Evolutionary conservation across 805 yeast species (phyloP), one percentile per base, ranked within the genome.

Genomic region (Spathaspora passalidarum): DNA sequence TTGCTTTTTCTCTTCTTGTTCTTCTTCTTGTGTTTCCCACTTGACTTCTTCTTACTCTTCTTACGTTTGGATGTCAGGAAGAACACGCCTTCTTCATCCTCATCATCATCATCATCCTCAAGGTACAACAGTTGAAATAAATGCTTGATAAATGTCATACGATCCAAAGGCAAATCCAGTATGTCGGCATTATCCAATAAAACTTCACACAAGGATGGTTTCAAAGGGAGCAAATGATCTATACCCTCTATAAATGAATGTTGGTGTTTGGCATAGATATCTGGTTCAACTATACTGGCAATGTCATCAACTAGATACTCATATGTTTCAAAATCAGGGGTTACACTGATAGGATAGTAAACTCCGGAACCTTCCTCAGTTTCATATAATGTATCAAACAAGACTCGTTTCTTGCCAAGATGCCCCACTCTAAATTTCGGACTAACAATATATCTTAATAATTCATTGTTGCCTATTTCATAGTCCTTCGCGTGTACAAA

Each of bases 241-340:
- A 86, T 69, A 1, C 86, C 89, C 48, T 86, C 88, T 10, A 88
- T 79, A 22, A 77, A 78, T 0, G 91, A 79, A 53, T 80, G 73
- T 54, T 83, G 87, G 38, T 80, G 78, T 43, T 73, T 72, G 1
- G 94, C 88, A 43, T 61, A 64, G 20, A 80, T 59, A 56, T 86
- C 84, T 0, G 73, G 62, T 19, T 81, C 85, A 1, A 84, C 72
- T 3, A 86, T 78, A n/a, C 68, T 62, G 0, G 78, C 63, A 4
- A 61, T 59, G 46, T 75, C 76, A 38, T 80, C 72, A 16, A 71
- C 62, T n/a, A 59, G 62, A 46, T 68, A 66, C 41, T 68, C 63
- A 37, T 42, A 46, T 14, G 55, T 46, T n/a, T 56, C 58, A 18
- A 58, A 55, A 38, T 61, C 57, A 4, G 68, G 66, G 3, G 61